Evolutionary conservation across 2,329 filamentous ascomycete species (phyloP), one percentile per base, ranked within the genome.

Genomic region (Coleophoma eucalyptorum): DNA sequence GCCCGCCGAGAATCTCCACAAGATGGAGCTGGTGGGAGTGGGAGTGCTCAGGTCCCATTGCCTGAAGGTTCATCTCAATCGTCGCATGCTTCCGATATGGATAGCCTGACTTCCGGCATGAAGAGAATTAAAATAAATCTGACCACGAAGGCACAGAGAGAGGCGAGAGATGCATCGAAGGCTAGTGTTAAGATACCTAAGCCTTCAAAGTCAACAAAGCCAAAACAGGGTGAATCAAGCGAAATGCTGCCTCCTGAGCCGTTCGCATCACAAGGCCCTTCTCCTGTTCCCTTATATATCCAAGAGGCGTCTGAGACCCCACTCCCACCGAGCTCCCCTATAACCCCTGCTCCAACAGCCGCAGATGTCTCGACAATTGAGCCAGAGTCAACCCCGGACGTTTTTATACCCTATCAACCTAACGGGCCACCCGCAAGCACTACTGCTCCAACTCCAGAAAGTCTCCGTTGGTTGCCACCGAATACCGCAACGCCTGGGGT

Each of bases 41-140:
- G 19, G 16, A 35, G 47, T 16, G 34, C 41, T 26, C 33, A 21
- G 6, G 40, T 44, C 3, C 43, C 50, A 5, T 48, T 55, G 1
- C 47, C 57, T 18, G 48, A 49, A 3, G 47, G 37, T 8, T 47
- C 55, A 35, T 19, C 41, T 18, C 15, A 50, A 5, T 43, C 45
- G 5, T 52, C 49, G 13, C 46, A 51, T 32, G 37, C 35, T 38
- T 47, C 60, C 44, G 76, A 76, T 45, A 62, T 86, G 34, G 79
- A 84, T 48, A 75, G 69, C 46, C 72, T 86, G 53, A 78, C 80
- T 0, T 72, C 70, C 34, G 77, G 79, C 1, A 79, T 85, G 75
- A 83, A 79, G 63, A 83, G 78, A 63, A 80, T 86, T 51, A 83
- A 79, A 62, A 81, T 86, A 58, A 84, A 79, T 48, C 64, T 85